phyloP scores from a whole-genome alignment of 1,139 yeast genomes.

The Blastobotrys buckinghamii region DNA sequence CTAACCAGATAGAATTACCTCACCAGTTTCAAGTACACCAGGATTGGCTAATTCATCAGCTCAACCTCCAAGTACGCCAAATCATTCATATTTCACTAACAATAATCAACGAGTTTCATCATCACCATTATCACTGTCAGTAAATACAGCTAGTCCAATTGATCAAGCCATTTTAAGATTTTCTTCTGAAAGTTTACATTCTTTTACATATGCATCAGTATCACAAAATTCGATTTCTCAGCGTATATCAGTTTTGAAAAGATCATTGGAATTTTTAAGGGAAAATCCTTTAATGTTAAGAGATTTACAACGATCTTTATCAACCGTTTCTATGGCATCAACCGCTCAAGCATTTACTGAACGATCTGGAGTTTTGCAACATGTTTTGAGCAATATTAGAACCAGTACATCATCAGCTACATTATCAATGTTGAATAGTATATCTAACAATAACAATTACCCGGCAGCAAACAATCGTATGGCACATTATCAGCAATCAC shows the following conservation, averaged over 20 bases:
- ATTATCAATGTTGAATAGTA: constrained; percentile 24
- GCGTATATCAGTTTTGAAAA: constrained; percentile 63
- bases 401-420: constrained; percentile 28
- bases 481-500: constrained; percentile 2
- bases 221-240: constrained; percentile 77
- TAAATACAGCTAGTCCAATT: not conserved
- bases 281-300: constrained; percentile 38
- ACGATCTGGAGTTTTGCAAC: constrained; percentile 8
- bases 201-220: constrained; percentile 77
- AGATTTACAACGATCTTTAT: constrained; percentile 17
- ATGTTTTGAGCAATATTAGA: constrained; percentile 18
- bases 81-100: not conserved
- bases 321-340: constrained; percentile 10
- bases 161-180: constrained; percentile 41
- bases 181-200: constrained; percentile 76
- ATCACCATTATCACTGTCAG: not conserved
- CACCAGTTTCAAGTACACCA: not conserved
- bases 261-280: constrained; percentile 65
- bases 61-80: not conserved
- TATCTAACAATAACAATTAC: not conserved
- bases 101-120: not conserved
- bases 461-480: not conserved
- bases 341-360: constrained; percentile 7
- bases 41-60: not conserved
- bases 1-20: not conserved